A percentile compares a stretch with the other conserved stretches of the same genome.
Conservation (phyloP, 23 red algal genomes). For the Pyropia yezoensis region DNA sequence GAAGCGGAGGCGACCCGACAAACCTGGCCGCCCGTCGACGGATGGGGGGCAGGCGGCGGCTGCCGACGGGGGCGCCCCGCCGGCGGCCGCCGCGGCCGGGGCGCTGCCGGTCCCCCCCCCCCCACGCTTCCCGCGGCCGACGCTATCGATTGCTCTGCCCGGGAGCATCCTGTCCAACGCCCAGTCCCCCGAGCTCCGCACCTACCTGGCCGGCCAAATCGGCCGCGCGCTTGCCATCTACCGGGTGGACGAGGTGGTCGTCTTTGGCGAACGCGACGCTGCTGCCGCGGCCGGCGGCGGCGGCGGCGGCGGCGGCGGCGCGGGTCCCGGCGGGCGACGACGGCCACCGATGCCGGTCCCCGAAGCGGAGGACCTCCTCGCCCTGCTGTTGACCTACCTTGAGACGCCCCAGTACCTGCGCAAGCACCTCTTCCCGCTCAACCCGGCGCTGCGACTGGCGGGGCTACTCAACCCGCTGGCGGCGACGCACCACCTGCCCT, state of each 20-base stretch:
- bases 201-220: slow-evolving; percentile 76
- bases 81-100: too few relatives aligned
- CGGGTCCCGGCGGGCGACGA: background rate
- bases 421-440: slow-evolving; percentile 72
- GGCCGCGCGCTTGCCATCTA: slow-evolving; percentile 76
- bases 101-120: background rate
- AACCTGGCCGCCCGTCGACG: too few relatives aligned
- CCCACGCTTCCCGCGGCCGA: background rate
- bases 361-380: slow-evolving; percentile 22
- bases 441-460: slow-evolving; percentile 46
- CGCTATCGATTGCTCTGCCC: slow-evolving; percentile 78
- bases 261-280: slow-evolving; percentile 55
- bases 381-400: slow-evolving; percentile 62
- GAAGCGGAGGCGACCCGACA: too few relatives aligned
- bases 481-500: slow-evolving; percentile 78
- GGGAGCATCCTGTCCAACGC: slow-evolving; percentile 80
- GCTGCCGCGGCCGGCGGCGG: background rate
- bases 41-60: too few relatives aligned
- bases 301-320: background rate
- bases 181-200: slow-evolving; percentile 62
- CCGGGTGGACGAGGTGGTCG: slow-evolving; percentile 68
- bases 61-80: too few relatives aligned
- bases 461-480: slow-evolving; percentile 93
- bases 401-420: slow-evolving; percentile 97
- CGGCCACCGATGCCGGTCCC: background rate